Percentiles rank a stretch among this genome's conserved stretches.
Conservation (phyloP, 495 filamentous ascomycete genomes). For the Endocarpon pusillum region DNA sequence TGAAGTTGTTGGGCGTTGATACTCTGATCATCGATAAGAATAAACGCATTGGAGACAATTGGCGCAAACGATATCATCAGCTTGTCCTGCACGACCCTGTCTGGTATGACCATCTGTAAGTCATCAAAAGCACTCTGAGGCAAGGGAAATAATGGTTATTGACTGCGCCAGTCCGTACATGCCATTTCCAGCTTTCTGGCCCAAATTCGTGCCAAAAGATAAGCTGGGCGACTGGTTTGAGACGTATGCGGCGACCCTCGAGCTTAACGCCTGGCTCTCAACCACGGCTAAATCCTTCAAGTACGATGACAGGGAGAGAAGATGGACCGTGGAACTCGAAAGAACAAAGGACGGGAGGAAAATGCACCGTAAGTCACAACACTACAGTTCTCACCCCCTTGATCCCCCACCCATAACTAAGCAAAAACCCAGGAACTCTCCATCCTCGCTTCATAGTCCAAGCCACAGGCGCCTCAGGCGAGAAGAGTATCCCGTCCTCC, state of each 20-base stretch:
- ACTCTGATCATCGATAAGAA: constrained; percentile 20
- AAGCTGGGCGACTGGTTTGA: constrained; percentile 70
- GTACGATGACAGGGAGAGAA: constrained; percentile 34
- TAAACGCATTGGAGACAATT: constrained; percentile 18
- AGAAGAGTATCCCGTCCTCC: constrained; percentile 42
- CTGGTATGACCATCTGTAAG: no score
- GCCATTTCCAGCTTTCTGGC: constrained; percentile 49
- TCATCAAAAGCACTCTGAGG: no score
- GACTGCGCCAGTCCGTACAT: no score
- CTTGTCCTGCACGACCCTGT: constrained; percentile 20
- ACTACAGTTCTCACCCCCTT: no score
- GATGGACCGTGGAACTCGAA: constrained; percentile 53
- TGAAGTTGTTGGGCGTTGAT: constrained; percentile 18
- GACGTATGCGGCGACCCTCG: constrained; percentile 49
- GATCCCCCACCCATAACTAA: no score
- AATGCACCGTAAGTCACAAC: constrained; percentile 33
- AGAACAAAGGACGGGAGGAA: no score
- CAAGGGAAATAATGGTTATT: no score
- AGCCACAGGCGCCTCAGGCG: constrained; percentile 57
- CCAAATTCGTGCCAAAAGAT: constrained; percentile 59
- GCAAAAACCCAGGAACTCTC: no score
- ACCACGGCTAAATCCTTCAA: constrained; percentile 31
- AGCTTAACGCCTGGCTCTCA: constrained; percentile 62
- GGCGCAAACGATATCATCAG: constrained; percentile 21
- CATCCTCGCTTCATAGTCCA: constrained; percentile 53